These are phyloP conservation scores for Peniophora sp. DNA, from an alignment of 1,284 basidiomycete genomes.

Conservation along the genomic window DNA sequence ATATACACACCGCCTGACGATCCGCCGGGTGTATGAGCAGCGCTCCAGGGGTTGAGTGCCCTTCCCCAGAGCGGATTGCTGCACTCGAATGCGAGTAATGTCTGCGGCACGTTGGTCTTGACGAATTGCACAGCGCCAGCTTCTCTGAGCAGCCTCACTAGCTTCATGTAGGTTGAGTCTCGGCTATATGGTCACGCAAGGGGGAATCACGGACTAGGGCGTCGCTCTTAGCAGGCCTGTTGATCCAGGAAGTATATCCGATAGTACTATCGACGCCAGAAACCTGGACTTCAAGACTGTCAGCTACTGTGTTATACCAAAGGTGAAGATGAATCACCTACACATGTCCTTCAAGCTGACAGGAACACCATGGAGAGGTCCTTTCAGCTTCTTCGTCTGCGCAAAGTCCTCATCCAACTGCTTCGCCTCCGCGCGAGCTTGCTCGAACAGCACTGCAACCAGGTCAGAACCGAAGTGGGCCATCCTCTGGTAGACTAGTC, in stretches of 20 bases:
- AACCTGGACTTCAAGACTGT: constrained; percentile 2
- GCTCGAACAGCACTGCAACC: constrained; percentile 55
- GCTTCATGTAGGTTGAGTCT: constrained; percentile 11
- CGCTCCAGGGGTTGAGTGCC: constrained; percentile 65
- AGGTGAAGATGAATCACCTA: constrained; percentile 20
- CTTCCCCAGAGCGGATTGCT: constrained; percentile 77
- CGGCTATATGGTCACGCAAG: neutral
- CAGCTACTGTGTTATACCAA: neutral
- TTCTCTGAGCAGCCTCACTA: constrained; percentile 36
- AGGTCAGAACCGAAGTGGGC: neutral
- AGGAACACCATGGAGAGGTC: constrained; percentile 79
- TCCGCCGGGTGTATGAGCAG: constrained; percentile 64
- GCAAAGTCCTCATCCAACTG: constrained; percentile 63
- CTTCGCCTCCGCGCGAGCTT: constrained; percentile 54
- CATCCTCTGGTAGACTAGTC: neutral
- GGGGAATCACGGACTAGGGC: constrained; percentile 43
- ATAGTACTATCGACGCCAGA: constrained; percentile 6
- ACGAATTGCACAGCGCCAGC: constrained; percentile 53
- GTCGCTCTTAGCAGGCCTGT: constrained; percentile 48
- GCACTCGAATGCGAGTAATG: constrained; percentile 83
- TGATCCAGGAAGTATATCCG: constrained; percentile 54
- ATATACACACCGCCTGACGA: constrained; percentile 43
- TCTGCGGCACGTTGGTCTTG: constrained; percentile 80
- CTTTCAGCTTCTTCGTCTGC: constrained; percentile 49
- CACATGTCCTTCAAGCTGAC: constrained; percentile 71